Percentiles rank a stretch among this genome's conserved stretches.
Conservation (phyloP, 2,329 filamentous ascomycete genomes). For the Cordyceps cateniannulata region DNA sequence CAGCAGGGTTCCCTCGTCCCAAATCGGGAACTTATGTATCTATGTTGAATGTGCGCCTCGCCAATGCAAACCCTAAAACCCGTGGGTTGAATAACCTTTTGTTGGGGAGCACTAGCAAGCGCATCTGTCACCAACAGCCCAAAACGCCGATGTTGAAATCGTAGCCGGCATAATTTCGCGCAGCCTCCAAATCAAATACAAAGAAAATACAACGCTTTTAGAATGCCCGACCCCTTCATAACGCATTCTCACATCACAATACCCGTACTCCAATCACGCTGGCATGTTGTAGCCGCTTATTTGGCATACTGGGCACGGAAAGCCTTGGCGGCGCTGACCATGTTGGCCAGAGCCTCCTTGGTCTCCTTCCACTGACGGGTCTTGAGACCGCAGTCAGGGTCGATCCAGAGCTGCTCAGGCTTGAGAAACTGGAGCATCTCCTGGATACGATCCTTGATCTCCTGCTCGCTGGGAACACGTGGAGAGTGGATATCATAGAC, state of each 20-base stretch:
- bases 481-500: constrained; percentile 99
- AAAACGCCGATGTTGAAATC: constrained; percentile 56
- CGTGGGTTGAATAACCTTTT: constrained; percentile 19
- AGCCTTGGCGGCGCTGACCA: constrained; percentile 97
- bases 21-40: constrained; percentile 14
- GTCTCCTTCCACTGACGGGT: constrained; percentile 98
- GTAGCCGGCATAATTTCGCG: constrained; percentile 34
- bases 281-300: constrained; percentile 30
- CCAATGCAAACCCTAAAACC: constrained; percentile 12
- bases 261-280: not conserved
- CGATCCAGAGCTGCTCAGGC: constrained; percentile 98
- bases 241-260: constrained; percentile 11
- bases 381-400: constrained; percentile 99
- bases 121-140: constrained; percentile 29
- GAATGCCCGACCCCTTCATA: constrained; percentile 16
- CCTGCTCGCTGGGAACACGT: constrained; percentile 91
- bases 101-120: constrained; percentile 27
- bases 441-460: constrained; percentile 95
- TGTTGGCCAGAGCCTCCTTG: constrained; percentile 90
- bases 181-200: constrained; percentile 26
- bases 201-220: constrained; percentile 7
- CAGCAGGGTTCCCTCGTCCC: constrained; percentile 9
- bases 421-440: constrained; percentile 98
- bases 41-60: constrained; percentile 15
- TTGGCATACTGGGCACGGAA: constrained; percentile 86